phyloP scores from a whole-genome alignment of 2,329 filamentous ascomycete species.

The Calonectria fujianensis region DNA sequence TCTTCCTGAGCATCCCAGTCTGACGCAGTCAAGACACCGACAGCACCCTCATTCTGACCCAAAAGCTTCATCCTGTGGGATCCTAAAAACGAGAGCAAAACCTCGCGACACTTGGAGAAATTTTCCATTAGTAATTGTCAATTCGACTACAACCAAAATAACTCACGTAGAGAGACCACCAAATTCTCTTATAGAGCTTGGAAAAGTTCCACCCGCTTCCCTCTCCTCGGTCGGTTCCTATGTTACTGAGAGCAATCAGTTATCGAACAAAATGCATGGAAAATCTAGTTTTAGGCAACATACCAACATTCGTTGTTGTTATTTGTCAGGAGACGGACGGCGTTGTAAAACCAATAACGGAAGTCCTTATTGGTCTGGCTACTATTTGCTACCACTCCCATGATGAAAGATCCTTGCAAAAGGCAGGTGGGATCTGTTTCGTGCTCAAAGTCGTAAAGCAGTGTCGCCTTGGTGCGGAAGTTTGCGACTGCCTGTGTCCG shows the following conservation, averaged over 20 bases:
- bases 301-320: background rate
- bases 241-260: background rate
- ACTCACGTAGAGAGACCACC: slow-evolving; percentile 6
- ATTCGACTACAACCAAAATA: too few relatives aligned
- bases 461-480: background rate
- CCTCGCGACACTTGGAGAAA: background rate
- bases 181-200: background rate
- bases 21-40: background rate
- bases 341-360: background rate
- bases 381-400: background rate
- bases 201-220: background rate
- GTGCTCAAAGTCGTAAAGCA: background rate
- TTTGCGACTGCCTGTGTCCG: background rate
- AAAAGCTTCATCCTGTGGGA: background rate
- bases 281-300: background rate
- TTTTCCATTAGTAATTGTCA: background rate
- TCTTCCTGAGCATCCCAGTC: background rate
- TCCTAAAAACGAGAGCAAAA: background rate
- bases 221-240: background rate
- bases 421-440: background rate
- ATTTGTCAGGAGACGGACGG: background rate
- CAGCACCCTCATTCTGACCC: background rate
- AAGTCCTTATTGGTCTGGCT: background rate
- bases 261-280: background rate
- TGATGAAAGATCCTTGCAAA: background rate